Evolutionary conservation across 768 basidiomycete species (phyloP), one percentile per base, ranked within the genome.

Genomic region (Rhizopogon salebrosus): DNA sequence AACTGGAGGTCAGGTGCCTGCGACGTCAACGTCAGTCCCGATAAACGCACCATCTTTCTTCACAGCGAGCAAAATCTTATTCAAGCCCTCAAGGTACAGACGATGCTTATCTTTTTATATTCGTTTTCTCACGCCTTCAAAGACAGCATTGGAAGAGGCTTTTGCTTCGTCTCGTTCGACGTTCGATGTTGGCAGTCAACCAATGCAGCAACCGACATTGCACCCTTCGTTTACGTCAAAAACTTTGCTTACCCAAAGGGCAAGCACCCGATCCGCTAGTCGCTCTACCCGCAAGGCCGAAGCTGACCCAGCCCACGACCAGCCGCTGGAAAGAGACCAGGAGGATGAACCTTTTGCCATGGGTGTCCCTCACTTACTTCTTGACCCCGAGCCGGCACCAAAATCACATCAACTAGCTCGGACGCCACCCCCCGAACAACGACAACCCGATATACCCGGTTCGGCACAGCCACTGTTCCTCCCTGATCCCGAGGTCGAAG

Each of bases 1-100:
- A 3, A 46, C 45, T 23, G 20, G 31, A 34, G 8, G 1, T 6
- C 56, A 94, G 92, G 84, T 52, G 74, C 82, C 0, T 90, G 83
- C 61, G 97, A 99, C 63, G 84, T 99, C 62, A 99, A 99, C 56
- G 89, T 98, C 54, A 91, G 85, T 56, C 95, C 97, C 0, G 97
- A 98, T 72, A 99, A 98, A 64, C 80, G 95, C n/a, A 95, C 92
- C 0, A 88, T 98, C 35, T 85, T 97, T 48, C 62, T 99, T 10
- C 93, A 98, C 60, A 85, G 85, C 64, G 95, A 99, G 66, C 76
- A 75, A 10, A 87, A 87, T 55, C 70, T 99, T 16, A 76, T 98
- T 0, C 70, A 80, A 3, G 82, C 85, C 0, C 75, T 98, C 37
- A 94, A 90, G 73, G 92, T 92, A 50, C 13, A 67, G 6, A 14